Evolutionary conservation across 2,329 filamentous ascomycete species (phyloP).

Genomic region (Camillea tinctor): DNA sequence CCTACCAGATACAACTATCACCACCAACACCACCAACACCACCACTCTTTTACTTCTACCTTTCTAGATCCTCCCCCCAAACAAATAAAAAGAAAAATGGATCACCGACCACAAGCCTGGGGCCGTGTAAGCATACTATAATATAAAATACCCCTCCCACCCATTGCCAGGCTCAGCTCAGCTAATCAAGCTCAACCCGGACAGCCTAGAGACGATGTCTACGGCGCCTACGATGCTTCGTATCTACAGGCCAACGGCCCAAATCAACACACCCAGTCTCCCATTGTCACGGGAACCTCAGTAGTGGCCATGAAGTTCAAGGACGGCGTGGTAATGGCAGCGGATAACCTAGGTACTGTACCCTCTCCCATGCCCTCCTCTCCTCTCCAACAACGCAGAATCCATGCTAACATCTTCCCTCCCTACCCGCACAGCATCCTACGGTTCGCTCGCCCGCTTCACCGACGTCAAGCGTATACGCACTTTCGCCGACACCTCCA

Average conservation of each 20-base stretch:
- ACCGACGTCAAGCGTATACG: slow-evolving; percentile 94
- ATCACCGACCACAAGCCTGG: slow-evolving; percentile 72
- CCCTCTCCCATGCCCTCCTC: background rate
- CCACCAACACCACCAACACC: slow-evolving; percentile 12
- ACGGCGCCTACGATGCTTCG: slow-evolving; percentile 86
- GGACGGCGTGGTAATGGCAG: slow-evolving; percentile 92
- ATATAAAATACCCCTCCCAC: background rate
- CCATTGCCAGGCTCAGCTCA: slow-evolving; percentile 2
- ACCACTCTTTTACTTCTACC: slow-evolving; percentile 7
- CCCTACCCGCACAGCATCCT: slow-evolving; percentile 66
- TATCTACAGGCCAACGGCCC: slow-evolving; percentile 73
- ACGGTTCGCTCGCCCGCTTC: slow-evolving; percentile 95
- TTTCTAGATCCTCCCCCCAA: slow-evolving; percentile 1
- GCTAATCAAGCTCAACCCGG: slow-evolving; percentile 34
- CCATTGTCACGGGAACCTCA: slow-evolving; percentile 94
- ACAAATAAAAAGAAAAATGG: slow-evolving; percentile 45
- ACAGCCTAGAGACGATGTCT: slow-evolving; percentile 95
- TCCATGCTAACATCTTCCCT: slow-evolving; percentile 9
- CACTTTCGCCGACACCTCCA: slow-evolving; percentile 76
- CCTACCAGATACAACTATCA: slow-evolving; percentile 11
- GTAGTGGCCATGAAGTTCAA: slow-evolving; percentile 95
- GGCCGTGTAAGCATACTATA: slow-evolving; percentile 58
- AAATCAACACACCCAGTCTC: slow-evolving; percentile 84
- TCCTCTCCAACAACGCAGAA: background rate
- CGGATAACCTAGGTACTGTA: slow-evolving; percentile 84